Base-by-base conservation (phyloP, 2,329 filamentous ascomycete genomes). In the Arthrinium phaeospermum region DNA sequence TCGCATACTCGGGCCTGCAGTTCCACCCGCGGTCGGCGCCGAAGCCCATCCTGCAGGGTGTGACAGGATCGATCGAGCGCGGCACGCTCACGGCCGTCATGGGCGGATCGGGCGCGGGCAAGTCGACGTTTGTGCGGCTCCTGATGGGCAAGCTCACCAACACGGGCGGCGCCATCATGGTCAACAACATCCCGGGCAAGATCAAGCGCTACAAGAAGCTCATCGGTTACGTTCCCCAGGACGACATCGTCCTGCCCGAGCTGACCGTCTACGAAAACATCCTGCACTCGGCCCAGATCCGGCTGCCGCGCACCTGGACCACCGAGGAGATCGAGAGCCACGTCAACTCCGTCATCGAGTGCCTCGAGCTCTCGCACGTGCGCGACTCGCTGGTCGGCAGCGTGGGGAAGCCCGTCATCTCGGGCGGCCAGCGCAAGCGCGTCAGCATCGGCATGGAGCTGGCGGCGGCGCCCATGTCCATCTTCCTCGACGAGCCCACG, bases 211-310 rank as follows among this genome's bases (percentile, higher is more conserved):
- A 89, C 78, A 90, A 88, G 78, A 89, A 90, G 77, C 81, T 90
- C 72, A 89, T 91, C 37, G 89, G 89, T 30, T 91, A 90, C 73
- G 89, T 91, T 3, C 89, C 89, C 1, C 89, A 91, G 75, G 88
- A 91, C 73, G 90, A 91, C 77, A 85, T 91, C 37, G 85, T 91
- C 3, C 82, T 90, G 13, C 86, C 88, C 0, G 88, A 91, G 76
- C 79, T 91, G 67, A 91, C 89, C 0, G 89, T 91, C 6, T 85
- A 86, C 69, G 90, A 91, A 77, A 91, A 91, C 72, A 90, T 91
- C 57, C 80, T 90, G 5, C 88, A 91, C 74, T 90, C 88, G 0
- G 89, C 88, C 22, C 83, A 85, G 19, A 83, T 90, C 46, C 84
- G 87, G 22, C 80, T 91, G 19, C 88, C 89, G 0, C 80, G 84